A percentile compares a stretch with the other conserved stretches of the same genome.
phyloP scores from a whole-genome alignment of 139 green algal species.

The Volvox reticuliferus region DNA sequence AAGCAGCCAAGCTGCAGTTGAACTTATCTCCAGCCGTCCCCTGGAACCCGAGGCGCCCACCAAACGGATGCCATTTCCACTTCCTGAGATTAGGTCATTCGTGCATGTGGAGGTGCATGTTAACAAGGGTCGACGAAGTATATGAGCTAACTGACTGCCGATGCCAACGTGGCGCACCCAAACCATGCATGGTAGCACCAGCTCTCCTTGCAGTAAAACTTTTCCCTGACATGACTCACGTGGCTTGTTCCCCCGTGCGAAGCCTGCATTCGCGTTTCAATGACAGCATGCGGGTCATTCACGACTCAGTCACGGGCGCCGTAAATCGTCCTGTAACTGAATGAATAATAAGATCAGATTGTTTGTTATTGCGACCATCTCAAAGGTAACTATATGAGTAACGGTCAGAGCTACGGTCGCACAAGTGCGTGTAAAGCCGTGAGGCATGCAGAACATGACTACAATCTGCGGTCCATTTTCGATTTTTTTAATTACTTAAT shows the following conservation, averaged over 20 bases:
- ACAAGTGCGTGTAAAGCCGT: no score
- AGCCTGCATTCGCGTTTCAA: neutral
- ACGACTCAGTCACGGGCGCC: no score
- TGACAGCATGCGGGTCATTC: no score
- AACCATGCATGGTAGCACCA: neutral
- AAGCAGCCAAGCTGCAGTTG: neutral
- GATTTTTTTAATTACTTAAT: no score
- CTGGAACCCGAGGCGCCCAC: neutral
- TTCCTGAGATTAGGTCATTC: neutral
- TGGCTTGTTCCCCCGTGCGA: neutral
- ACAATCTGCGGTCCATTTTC: no score
- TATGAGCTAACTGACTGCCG: neutral
- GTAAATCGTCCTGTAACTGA: no score
- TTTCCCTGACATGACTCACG: neutral
- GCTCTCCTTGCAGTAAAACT: neutral
- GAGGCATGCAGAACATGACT: no score
- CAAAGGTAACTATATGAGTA: no score
- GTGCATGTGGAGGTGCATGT: neutral
- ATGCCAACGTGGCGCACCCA: neutral
- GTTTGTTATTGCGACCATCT: no score
- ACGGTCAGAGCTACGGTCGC: no score
- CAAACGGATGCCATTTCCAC: neutral
- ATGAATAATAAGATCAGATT: no score
- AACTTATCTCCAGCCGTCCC: neutral
- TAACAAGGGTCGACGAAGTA: neutral